phyloP scores from a whole-genome alignment of 352 stramenopile genomes.

The Detonula confervacea region DNA sequence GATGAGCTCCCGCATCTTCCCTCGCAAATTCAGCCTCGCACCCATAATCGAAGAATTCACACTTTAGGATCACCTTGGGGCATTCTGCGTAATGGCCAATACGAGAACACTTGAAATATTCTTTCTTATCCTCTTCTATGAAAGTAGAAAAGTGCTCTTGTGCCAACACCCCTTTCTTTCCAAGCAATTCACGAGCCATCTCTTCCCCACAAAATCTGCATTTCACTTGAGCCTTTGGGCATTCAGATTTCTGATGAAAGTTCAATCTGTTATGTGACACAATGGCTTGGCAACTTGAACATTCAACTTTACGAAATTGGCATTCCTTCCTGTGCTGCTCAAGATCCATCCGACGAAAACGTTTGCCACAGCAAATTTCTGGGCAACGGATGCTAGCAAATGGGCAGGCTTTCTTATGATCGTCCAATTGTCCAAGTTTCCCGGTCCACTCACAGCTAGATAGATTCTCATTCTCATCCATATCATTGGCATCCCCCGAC shows the following conservation, averaged over 20 bases:
- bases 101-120: neutral
- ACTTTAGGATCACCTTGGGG: constrained; percentile 5
- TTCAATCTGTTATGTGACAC: neutral
- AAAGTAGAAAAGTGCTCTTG: neutral
- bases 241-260: neutral
- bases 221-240: constrained; percentile 4
- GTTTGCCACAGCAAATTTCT: neutral
- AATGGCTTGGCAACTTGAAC: neutral
- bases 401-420: constrained; percentile 13
- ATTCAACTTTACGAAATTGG: constrained; percentile 3
- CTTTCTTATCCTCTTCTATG: neutral
- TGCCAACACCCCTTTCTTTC: neutral
- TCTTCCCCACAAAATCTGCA: constrained; percentile 13
- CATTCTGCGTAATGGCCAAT: constrained; percentile 14
- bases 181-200: constrained; percentile 11
- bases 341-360: constrained; percentile 8
- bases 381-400: constrained; percentile 4
- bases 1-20: constrained; percentile 7
- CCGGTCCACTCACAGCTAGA: neutral
- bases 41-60: constrained; percentile 2
- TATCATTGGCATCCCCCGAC: neutral
- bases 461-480: neutral
- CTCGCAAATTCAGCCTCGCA: constrained; percentile 1
- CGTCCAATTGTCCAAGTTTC: constrained; percentile 4
- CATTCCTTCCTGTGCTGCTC: constrained; percentile 5